phyloP scores from a whole-genome alignment of 2,329 filamentous ascomycete species.

The Cladophialophora carrionii region DNA sequence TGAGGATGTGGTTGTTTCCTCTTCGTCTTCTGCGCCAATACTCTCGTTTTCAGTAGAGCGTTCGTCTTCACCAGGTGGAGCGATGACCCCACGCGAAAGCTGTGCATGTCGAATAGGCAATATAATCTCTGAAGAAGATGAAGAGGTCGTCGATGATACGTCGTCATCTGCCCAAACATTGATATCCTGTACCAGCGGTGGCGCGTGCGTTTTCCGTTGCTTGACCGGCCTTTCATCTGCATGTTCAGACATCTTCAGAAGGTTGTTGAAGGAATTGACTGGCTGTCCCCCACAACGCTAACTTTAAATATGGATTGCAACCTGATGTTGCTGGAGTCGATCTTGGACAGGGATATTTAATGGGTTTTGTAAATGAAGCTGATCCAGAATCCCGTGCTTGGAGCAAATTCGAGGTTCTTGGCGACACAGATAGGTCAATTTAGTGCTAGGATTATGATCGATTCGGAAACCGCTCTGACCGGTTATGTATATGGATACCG shows the following conservation, averaged over 20 bases:
- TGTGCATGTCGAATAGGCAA: not conserved
- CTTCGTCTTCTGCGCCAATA: not conserved
- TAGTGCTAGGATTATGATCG: too few species aligned
- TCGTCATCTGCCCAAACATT: not conserved
- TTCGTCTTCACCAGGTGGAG: conserved; percentile 2
- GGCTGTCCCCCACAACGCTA: not conserved
- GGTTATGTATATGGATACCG: too few species aligned
- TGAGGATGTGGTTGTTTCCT: conserved; percentile 20
- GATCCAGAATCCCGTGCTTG: not conserved
- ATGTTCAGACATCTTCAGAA: not conserved
- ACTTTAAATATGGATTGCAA: not conserved
- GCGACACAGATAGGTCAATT: too few species aligned
- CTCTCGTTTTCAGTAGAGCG: conserved; percentile 3
- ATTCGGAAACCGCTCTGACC: too few species aligned
- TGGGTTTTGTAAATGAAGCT: not conserved
- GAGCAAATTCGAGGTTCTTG: not conserved
- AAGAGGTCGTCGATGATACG: not conserved
- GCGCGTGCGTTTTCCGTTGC: not conserved
- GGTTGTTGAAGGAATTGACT: not conserved
- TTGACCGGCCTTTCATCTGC: not conserved
- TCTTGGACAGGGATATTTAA: not conserved
- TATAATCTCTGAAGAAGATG: not conserved
- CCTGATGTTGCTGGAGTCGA: not conserved
- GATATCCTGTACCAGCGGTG: not conserved
- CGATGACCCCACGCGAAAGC: not conserved